Evolutionary conservation across 2,329 filamentous ascomycete species (phyloP).

Genomic region (Paecilomyces variotii): DNA sequence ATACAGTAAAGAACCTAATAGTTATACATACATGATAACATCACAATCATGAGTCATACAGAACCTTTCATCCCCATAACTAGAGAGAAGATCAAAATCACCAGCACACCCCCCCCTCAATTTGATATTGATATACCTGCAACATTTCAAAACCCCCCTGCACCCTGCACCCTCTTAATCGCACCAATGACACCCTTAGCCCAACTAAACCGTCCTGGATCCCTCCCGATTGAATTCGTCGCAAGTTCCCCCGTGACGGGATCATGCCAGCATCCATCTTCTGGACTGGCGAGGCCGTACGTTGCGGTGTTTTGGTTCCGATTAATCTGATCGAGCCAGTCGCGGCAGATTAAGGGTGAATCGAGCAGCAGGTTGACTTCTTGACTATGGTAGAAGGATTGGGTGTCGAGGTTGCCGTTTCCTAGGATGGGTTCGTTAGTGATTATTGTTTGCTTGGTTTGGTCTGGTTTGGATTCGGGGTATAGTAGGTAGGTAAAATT

Average conservation of each 20-base stretch:
- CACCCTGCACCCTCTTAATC: conserved; percentile 50
- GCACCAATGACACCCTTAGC: conserved; percentile 51
- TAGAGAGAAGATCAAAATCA: too few relatives aligned
- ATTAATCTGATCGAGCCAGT: conserved; percentile 55
- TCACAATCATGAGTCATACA: too few relatives aligned
- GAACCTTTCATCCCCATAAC: too few relatives aligned
- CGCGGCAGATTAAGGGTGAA: conserved; percentile 49
- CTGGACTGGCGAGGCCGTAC: conserved; percentile 47
- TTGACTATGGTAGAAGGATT: conserved; percentile 70
- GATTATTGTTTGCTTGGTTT: neutral
- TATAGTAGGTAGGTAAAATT: neutral
- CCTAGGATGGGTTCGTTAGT: conserved; percentile 24
- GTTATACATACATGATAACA: too few relatives aligned
- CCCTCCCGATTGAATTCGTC: conserved; percentile 43
- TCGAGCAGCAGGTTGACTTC: conserved; percentile 73
- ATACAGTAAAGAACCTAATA: too few relatives aligned
- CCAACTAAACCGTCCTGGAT: conserved; percentile 52
- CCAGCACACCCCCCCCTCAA: neutral
- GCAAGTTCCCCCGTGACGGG: conserved; percentile 37
- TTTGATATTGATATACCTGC: neutral
- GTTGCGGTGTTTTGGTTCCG: conserved; percentile 59
- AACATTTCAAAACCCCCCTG: conserved; percentile 40
- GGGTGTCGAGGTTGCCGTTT: conserved; percentile 73
- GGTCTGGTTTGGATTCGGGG: neutral
- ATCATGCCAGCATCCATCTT: conserved; percentile 59